Conservation (phyloP, 805 yeast species). For the Saccharomycopsis fermentans region DNA sequence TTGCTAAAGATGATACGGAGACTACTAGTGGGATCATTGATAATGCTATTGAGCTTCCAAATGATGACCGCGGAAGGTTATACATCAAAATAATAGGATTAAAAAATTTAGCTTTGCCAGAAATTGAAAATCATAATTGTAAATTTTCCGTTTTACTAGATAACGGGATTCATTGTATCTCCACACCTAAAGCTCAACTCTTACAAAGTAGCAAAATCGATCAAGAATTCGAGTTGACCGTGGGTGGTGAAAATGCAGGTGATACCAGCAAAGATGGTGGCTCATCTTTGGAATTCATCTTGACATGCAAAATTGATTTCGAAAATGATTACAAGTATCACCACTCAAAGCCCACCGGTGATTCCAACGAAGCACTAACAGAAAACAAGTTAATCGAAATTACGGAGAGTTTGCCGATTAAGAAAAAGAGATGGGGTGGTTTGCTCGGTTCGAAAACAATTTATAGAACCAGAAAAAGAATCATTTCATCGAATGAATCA, state of each 20-base stretch:
- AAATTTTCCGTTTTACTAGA: constrained; percentile 46
- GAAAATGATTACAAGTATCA: constrained; percentile 26
- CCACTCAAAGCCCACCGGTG: neutral
- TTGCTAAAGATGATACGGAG: neutral
- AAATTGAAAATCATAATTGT: constrained; percentile 33
- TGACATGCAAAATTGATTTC: constrained; percentile 64
- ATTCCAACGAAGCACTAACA: constrained; percentile 4
- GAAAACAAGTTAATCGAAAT: constrained; percentile 47
- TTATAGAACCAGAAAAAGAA: constrained; percentile 32
- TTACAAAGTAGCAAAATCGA: constrained; percentile 31
- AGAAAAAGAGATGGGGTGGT: constrained; percentile 36
- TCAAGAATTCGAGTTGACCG: constrained; percentile 73
- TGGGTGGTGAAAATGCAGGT: constrained; percentile 34
- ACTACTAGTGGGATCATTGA: neutral
- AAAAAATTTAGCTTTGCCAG: constrained; percentile 36
- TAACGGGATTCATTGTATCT: constrained; percentile 72
- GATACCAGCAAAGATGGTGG: neutral
- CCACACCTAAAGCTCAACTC: constrained; percentile 42
- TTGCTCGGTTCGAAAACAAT: constrained; percentile 33
- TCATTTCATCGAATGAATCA: constrained; percentile 37
- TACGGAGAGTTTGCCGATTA: constrained; percentile 42
- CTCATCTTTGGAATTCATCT: constrained; percentile 41
- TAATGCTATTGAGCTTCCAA: constrained; percentile 24
- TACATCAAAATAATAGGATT: constrained; percentile 39
- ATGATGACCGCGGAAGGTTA: constrained; percentile 33